Conservation (phyloP, 495 filamentous ascomycete genomes). For the Daldinia childiae region DNA sequence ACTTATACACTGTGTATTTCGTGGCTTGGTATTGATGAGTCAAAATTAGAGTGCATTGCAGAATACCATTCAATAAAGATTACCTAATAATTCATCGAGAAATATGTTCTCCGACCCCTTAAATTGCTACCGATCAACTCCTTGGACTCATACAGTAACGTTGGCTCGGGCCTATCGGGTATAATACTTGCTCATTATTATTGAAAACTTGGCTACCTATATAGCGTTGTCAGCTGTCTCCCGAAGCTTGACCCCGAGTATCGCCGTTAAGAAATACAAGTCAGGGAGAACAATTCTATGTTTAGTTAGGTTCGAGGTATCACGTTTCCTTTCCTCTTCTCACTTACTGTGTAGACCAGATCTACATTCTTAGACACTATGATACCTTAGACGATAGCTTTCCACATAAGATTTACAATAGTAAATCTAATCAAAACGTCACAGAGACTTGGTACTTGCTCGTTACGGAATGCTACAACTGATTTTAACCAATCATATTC, state of each 20-base stretch:
- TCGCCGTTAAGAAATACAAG: background rate
- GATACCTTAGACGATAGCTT: no score
- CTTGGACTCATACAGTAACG: background rate
- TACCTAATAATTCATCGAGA: background rate
- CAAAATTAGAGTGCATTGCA: background rate
- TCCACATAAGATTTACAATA: no score
- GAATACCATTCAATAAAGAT: background rate
- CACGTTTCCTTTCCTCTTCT: no score
- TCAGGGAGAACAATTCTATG: background rate
- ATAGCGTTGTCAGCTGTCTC: no score
- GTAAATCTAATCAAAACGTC: no score
- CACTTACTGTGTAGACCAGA: no score
- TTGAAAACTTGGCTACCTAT: no score
- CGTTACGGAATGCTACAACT: background rate
- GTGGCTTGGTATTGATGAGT: background rate
- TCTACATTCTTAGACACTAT: no score
- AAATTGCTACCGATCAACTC: background rate
- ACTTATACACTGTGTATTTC: background rate
- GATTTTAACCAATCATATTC: background rate
- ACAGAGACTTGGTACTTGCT: no score
- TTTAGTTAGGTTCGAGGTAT: no score
- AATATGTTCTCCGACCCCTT: background rate
- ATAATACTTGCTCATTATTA: background rate
- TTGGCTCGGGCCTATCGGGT: background rate
- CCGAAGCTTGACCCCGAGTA: background rate